Evolutionary conservation across 2,329 filamentous ascomycete species (phyloP), one percentile per base, ranked within the genome.

Genomic region (Colletotrichum liriopes): DNA sequence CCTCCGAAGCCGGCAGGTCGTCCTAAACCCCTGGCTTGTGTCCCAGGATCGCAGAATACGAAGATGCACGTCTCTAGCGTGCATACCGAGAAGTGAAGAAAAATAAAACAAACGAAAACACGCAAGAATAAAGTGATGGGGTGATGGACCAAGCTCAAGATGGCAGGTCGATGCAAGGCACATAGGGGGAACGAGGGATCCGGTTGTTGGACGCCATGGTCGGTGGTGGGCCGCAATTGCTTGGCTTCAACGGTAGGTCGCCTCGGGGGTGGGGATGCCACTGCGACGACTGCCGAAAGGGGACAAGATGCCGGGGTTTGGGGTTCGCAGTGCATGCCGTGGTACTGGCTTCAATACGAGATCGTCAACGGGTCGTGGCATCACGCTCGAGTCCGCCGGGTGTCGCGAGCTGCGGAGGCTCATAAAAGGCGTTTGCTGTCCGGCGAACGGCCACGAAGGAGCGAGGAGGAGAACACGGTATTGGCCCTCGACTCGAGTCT

Each of bases 81-180:
- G 37, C 35, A 58, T 37, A 18, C 35, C 20, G 55, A n/a, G 43
- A 51, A 43, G 58, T 35, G 43, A 23, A 26, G 23, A 26, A 26
- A 26, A 26, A 26, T 26, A 26, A 26, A 26, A 26, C 23, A 26
- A 26, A 26, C 23, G 12, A 52, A 29, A n/a, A n/a, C n/a, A 9
- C n/a, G 56, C 64, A 39, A 12, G 23, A 45, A 37, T 62, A 26
- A 9, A 52, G 45, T 56, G 12, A 54, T 51, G 26, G 14, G 8
- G 20, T 39, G 59, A 26, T 39, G 41, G 49, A 49, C 69, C 69
- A 72, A 47, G 43, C 65, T 64, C 51, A 72, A 72, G 65, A 68
- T 2, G 69, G 69, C 69, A 72, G 69, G 69, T 72, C 69, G 58
- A 8, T 65, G 52, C 43, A 62, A 49, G 59, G 59, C 23, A 62